Base-by-base conservation (phyloP, 2,329 filamentous ascomycete species). In the Apiospora marii region DNA sequence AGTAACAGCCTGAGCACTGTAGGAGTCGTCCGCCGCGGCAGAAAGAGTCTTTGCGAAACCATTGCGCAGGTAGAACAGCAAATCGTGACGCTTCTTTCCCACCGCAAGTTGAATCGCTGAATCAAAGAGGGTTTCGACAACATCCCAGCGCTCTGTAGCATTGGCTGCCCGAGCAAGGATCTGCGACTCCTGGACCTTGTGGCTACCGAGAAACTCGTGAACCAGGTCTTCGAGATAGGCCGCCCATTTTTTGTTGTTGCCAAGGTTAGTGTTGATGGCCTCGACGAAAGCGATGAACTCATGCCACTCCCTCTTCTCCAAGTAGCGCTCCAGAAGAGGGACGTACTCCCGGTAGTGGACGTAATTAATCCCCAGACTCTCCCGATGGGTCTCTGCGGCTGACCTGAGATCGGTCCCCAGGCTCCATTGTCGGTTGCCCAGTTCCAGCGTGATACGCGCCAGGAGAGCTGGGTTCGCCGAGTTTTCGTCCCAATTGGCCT, bases 201-300 rank as follows among this genome's bases (percentile, higher is more conserved):
- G 34, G 46, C 74, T 48, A n/a, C 74, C 37, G 10, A 80, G 73
- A 72, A 80, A 80, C 22, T 78, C 74, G 53, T 80, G 77, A 44
- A 80, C 76, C 1, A 80, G 75, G 67, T 80, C 79, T 68, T 80
- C 79, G 43, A 79, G 78, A 46, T 76, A 80, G 6, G 76, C 75
- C 10, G 74, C 74, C 79, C 79, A 80, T 0, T 73, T 72, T 6
- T 74, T 67, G n/a, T 74, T 41, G 8, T 41, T 41, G 37, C 10
- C 37, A 41, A 41, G 74, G 3, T 64, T 75, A 1, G 68, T 22
- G 48, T 80, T 79, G 67, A 80, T 58, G 2, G 75, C 76, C 37
- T 78, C 75, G 34, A 80, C 73, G 16, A 80, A 80, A 0, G 76
- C 75, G 46, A 80, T 79, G 51, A 79, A 74, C 68, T 78, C 77